Conservation (phyloP, 805 yeast species). For the Pichia manshurica region DNA sequence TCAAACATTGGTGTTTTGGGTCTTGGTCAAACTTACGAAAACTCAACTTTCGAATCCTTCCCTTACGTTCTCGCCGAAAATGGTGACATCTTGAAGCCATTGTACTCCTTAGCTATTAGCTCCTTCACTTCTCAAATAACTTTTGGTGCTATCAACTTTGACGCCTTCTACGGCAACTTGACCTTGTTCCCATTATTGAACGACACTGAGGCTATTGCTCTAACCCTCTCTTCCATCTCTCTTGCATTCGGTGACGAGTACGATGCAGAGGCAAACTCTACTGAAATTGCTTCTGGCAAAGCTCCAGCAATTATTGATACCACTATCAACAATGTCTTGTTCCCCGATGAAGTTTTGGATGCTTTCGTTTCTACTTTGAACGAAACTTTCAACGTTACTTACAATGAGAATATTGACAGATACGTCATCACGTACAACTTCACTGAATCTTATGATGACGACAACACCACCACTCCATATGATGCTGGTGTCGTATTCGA, state of each 20-base stretch:
- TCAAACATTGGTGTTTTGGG: slow-evolving; percentile 18
- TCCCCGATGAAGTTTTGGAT: slow-evolving; percentile 9
- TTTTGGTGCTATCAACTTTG: slow-evolving; percentile 16
- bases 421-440: neutral
- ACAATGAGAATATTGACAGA: slow-evolving; percentile 9
- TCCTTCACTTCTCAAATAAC: slow-evolving; percentile 5
- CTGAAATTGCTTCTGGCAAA: neutral
- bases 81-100: slow-evolving; percentile 12
- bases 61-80: slow-evolving; percentile 10
- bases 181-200: slow-evolving; percentile 15
- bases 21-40: slow-evolving; percentile 13
- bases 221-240: slow-evolving; percentile 11
- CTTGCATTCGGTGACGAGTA: neutral
- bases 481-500: slow-evolving; percentile 25
- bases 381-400: slow-evolving; percentile 2
- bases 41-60: slow-evolving; percentile 12
- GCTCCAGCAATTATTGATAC: slow-evolving; percentile 8
- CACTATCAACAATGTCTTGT: slow-evolving; percentile 3
- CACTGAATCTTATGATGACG: neutral
- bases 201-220: slow-evolving; percentile 12
- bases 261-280: neutral
- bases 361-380: slow-evolving; percentile 3
- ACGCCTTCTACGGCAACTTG: slow-evolving; percentile 1
- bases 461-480: slow-evolving; percentile 19
- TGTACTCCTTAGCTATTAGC: slow-evolving; percentile 12